Evolutionary conservation across 352 stramenopile species (phyloP).

Genomic region (Phytophthora agathidicida): DNA sequence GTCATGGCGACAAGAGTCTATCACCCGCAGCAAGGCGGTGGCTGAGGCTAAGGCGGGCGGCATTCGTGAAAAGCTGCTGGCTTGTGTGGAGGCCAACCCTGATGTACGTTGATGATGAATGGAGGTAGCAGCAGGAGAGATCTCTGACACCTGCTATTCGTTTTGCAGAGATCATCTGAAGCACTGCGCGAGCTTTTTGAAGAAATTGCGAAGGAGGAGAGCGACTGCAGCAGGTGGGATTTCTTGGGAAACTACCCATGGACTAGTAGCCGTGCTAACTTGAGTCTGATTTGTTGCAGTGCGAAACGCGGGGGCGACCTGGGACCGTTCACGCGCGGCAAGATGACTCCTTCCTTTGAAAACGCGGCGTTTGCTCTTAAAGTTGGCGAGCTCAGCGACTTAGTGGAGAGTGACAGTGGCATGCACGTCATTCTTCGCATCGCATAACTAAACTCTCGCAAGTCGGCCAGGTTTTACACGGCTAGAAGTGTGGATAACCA

Average conservation of each 20-base stretch:
- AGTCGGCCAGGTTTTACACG: neutral
- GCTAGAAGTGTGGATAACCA: conserved; percentile 13
- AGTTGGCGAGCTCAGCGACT: conserved; percentile 93
- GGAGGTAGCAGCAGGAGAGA: neutral
- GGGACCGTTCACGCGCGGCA: conserved; percentile 86
- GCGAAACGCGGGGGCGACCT: conserved; percentile 92
- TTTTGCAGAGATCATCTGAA: conserved; percentile 32
- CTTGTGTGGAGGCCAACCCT: conserved; percentile 66
- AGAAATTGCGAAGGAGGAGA: conserved; percentile 88
- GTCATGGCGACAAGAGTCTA: conserved; percentile 88
- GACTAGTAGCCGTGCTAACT: neutral
- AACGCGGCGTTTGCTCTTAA: conserved; percentile 92
- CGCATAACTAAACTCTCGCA: conserved; percentile 50
- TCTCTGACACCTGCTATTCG: neutral
- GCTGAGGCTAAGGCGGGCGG: conserved; percentile 76
- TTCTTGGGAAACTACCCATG: neutral
- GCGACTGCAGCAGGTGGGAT: conserved; percentile 88
- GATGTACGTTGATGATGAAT: conserved; percentile 55
- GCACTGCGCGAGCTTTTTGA: conserved; percentile 78
- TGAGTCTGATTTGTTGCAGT: conserved; percentile 33
- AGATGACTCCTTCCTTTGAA: conserved; percentile 95
- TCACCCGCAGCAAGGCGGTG: conserved; percentile 89
- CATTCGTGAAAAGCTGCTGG: conserved; percentile 84
- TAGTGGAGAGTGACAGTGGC: conserved; percentile 96
- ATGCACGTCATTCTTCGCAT: conserved; percentile 97